These are phyloP conservation scores for Venturiaceae sp. DNA, from an alignment of 2,329 filamentous ascomycete species.

Conservation along the genomic window DNA sequence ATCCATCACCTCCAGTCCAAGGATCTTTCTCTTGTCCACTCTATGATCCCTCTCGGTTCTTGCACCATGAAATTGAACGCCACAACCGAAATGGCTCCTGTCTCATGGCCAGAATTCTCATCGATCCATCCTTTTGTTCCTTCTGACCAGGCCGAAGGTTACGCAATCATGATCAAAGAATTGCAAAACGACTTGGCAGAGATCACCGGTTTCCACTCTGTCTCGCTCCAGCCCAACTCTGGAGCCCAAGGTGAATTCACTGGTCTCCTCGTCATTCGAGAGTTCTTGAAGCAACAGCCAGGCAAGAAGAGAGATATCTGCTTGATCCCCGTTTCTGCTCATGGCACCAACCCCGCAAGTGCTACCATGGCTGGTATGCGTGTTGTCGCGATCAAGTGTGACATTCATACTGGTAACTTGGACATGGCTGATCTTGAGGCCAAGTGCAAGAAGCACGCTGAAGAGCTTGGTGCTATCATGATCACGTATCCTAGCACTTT, in stretches of 20 bases:
- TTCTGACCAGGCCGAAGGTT: constrained; percentile 53
- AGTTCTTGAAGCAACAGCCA: constrained; percentile 56
- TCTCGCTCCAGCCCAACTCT: constrained; percentile 89
- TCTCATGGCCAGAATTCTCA: constrained; percentile 67
- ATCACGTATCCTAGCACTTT: constrained; percentile 94
- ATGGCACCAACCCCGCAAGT: constrained; percentile 92
- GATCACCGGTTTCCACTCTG: constrained; percentile 84
- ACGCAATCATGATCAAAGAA: constrained; percentile 58
- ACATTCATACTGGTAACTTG: constrained; percentile 76
- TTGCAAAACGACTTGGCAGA: constrained; percentile 67
- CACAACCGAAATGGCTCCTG: constrained; percentile 83
- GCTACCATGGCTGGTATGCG: constrained; percentile 95
- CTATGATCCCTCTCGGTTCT: constrained; percentile 93
- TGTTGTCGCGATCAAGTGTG: constrained; percentile 86
- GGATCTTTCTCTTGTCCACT: constrained; percentile 87
- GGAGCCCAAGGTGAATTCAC: constrained; percentile 94
- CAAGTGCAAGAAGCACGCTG: constrained; percentile 81
- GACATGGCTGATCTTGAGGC: constrained; percentile 76
- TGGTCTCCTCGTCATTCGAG: constrained; percentile 78
- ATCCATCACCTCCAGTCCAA: constrained; percentile 90
- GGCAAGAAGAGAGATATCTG: constrained; percentile 76
- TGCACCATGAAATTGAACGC: constrained; percentile 99
- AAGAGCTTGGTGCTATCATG: constrained; percentile 88
- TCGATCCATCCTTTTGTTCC: constrained; percentile 76
- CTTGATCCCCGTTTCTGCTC: constrained; percentile 87